Base-by-base conservation (phyloP, 2,329 filamentous ascomycete species). In the Aspergillus puulaauensis region DNA sequence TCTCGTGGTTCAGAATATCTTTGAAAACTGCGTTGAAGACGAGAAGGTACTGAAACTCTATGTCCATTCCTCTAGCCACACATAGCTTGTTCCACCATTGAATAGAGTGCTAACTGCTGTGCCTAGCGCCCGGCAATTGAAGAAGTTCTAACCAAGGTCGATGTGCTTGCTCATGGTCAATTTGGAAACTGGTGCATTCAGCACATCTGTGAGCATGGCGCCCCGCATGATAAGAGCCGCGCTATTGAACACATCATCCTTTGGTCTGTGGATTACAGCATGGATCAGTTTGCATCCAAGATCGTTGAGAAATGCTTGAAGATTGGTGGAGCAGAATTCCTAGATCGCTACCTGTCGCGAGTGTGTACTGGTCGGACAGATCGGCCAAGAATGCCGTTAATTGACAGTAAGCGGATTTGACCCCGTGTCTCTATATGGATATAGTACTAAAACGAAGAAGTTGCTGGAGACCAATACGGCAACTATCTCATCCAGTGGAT, bases 181-280 rank as follows among this genome's bases (percentile, higher is more conserved):
- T 99, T 99, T 72, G 95, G 95, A 56, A 99, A 99, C 74, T 99
- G 95, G 95, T 99, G 95, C 79, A 98, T 99, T 69, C 95, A 99
- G 78, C 95, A 99, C 77, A 92, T 99, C 68, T 99, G 95, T 76
- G 95, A 99, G 75, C 95, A 99, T 72, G 93, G 96, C 51, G 89
- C 89, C 57, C 90, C 93, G 33, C 87, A 89, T 41, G 96, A 99
- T 75, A 93, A 93, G 68, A 93, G 89, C 76, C 89, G 93, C 65
- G 95, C 96, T 45, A 89, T 97, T 69, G 93, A 99, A 66, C 93
- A 98, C 74, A 93, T 99, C 69, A 89, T 99, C 65, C 89, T 89
- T 62, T 96, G 91, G 76, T 91, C 93, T 33, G 90, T 91, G 15
- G 93, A 97, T 76, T 99, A 98, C 78, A 98, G 93, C 77, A 97